These are phyloP conservation scores for Pugionium cornutum DNA, from an alignment of 345 rosid genomes.

Conservation along the genomic window DNA sequence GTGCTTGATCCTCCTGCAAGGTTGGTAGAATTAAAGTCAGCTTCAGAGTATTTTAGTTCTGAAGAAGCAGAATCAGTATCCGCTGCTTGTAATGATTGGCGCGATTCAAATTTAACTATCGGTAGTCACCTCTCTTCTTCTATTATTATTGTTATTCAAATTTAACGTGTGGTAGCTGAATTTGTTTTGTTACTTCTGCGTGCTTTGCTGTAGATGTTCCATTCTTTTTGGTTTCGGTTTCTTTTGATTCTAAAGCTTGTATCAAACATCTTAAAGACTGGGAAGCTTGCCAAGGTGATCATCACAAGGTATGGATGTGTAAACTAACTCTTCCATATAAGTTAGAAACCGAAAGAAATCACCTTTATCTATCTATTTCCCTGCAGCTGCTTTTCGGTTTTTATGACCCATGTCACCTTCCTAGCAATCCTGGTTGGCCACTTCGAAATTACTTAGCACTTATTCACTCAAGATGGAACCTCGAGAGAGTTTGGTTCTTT, in stretches of 20 bases:
- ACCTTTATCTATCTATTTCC: slow-evolving; percentile 19
- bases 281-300: slow-evolving; percentile 63
- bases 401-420: slow-evolving; percentile 93
- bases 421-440: slow-evolving; percentile 94
- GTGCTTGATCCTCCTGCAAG: slow-evolving; percentile 83
- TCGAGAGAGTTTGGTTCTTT: slow-evolving; percentile 61
- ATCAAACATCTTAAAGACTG: slow-evolving; percentile 67
- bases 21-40: slow-evolving; percentile 66
- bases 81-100: slow-evolving; percentile 83
- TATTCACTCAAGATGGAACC: slow-evolving; percentile 73
- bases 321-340: slow-evolving; percentile 9
- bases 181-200: slow-evolving; percentile 5
- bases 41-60: slow-evolving; percentile 64
- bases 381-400: slow-evolving; percentile 78
- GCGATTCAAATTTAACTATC: slow-evolving; percentile 61
- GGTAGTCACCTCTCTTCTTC: slow-evolving; percentile 44
- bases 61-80: slow-evolving; percentile 81
- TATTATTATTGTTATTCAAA: background rate
- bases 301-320: slow-evolving; percentile 72
- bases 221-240: slow-evolving; percentile 68
- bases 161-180: background rate
- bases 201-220: slow-evolving; percentile 64
- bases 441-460: slow-evolving; percentile 86
- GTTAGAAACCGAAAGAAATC: background rate
- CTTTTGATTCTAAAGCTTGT: slow-evolving; percentile 57